A percentile compares a stretch with the other conserved stretches of the same genome.
phyloP scores from a whole-genome alignment of 805 yeast genomes.

The Sugiyamaella americana region DNA sequence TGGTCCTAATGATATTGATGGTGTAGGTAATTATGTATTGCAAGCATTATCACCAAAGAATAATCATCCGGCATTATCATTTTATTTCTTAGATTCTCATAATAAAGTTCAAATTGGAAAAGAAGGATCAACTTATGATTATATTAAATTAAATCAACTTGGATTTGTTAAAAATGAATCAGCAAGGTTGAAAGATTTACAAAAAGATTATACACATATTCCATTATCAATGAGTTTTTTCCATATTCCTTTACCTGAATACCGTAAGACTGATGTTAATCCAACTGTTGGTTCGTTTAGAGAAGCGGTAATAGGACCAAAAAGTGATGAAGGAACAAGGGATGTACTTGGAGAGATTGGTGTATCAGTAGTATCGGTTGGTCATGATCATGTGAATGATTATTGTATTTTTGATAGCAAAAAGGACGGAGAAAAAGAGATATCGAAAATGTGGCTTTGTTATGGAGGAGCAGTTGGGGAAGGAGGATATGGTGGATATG shows the following conservation, averaged over 20 bases:
- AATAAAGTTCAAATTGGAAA: constrained; percentile 45
- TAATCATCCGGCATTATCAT: constrained; percentile 42
- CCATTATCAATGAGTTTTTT: constrained; percentile 82
- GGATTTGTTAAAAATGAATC: constrained; percentile 43
- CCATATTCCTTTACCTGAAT: constrained; percentile 93
- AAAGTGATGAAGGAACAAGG: constrained; percentile 55
- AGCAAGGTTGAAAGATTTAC: constrained; percentile 28
- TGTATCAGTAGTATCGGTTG: constrained; percentile 70
- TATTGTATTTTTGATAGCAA: constrained; percentile 67
- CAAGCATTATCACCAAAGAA: constrained; percentile 41
- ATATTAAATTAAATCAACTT: constrained; percentile 67
- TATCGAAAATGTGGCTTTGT: constrained; percentile 64
- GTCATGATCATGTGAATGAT: constrained; percentile 96
- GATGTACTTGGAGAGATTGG: constrained; percentile 55
- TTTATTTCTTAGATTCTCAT: constrained; percentile 84
- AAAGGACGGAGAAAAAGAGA: constrained; percentile 23
- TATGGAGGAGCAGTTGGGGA: constrained; percentile 93
- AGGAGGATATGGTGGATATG: constrained; percentile 95
- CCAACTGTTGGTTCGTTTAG: constrained; percentile 54
- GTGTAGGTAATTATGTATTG: constrained; percentile 75
- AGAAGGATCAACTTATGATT: constrained; percentile 62
- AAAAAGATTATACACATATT: constrained; percentile 34
- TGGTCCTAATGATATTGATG: constrained; percentile 66
- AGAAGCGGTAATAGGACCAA: constrained; percentile 79
- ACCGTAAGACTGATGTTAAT: constrained; percentile 38